A percentile compares a stretch with the other conserved stretches of the same genome.
These are phyloP conservation scores for Spergularia marina DNA, from an alignment of 148 eudicot species.

Conservation along the genomic window DNA sequence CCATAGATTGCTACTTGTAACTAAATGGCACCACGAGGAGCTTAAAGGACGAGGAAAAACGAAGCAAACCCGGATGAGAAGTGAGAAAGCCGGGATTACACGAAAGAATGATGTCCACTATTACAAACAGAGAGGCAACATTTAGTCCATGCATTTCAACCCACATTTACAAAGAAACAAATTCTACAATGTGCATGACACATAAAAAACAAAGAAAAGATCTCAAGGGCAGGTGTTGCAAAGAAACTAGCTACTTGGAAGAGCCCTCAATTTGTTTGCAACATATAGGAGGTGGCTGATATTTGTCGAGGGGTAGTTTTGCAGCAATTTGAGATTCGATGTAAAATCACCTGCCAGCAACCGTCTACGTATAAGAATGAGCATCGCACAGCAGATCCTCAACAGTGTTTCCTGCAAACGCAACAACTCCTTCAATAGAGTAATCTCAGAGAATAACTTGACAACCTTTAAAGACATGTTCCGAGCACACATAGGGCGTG, in stretches of 20 bases:
- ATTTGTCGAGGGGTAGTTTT: conserved; percentile 87
- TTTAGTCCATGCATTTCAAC: conserved; percentile 6
- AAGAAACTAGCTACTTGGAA: conserved; percentile 37
- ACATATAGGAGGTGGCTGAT: conserved; percentile 90
- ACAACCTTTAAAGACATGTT: background rate
- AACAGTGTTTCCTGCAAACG: conserved; percentile 79
- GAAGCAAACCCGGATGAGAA: too few relatives aligned
- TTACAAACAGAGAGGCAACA: conserved; percentile 12
- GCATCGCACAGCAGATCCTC: conserved; percentile 94
- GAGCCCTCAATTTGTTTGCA: conserved; percentile 79
- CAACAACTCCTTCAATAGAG: background rate
- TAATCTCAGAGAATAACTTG: background rate
- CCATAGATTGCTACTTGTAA: too few relatives aligned
- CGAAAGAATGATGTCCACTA: background rate
- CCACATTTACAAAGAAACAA: conserved; percentile 26
- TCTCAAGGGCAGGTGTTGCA: background rate
- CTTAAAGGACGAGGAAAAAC: too few relatives aligned
- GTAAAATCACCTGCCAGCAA: conserved; percentile 97
- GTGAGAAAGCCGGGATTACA: background rate
- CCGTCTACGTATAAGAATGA: conserved; percentile 80
- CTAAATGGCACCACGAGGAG: too few relatives aligned
- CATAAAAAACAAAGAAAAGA: conserved; percentile 9
- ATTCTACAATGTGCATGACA: conserved; percentile 29
- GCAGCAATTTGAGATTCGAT: conserved; percentile 85
- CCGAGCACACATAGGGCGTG: background rate